Percentiles rank a stretch among this genome's conserved stretches.
These are phyloP conservation scores for Pseudonitzschia pungens DNA, from an alignment of 108 stramenopile species.

Conservation along the genomic window DNA sequence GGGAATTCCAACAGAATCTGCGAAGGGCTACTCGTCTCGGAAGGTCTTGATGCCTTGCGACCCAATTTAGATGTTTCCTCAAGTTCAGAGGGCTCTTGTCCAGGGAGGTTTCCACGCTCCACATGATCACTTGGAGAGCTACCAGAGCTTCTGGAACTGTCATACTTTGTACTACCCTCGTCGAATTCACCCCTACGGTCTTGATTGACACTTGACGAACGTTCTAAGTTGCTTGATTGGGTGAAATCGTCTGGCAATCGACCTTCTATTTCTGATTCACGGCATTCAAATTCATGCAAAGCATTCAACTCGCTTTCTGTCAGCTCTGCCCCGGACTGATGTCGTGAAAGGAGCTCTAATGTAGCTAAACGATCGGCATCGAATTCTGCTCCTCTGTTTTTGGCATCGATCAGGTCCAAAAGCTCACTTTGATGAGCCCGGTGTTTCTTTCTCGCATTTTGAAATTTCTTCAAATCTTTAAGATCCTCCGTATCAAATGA, in stretches of 20 bases:
- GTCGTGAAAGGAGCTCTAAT: slow-evolving; percentile 20
- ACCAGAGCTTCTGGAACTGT: no score
- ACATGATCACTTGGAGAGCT: no score
- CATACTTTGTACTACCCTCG: no score
- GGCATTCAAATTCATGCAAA: slow-evolving; percentile 37
- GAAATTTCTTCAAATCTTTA: slow-evolving; percentile 14
- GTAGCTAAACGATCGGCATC: slow-evolving; percentile 14
- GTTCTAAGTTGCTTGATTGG: neutral
- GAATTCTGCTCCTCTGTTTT: slow-evolving; percentile 23
- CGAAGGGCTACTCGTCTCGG: no score
- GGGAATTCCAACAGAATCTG: no score
- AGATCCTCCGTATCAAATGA: slow-evolving; percentile 1
- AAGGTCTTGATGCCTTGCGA: no score
- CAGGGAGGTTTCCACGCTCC: no score
- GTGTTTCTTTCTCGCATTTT: slow-evolving; percentile 11
- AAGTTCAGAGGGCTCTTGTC: no score
- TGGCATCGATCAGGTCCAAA: slow-evolving; percentile 15
- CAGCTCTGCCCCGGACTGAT: slow-evolving; percentile 13
- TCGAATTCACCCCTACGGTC: no score
- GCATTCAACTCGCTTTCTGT: slow-evolving; percentile 49
- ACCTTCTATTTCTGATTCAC: neutral
- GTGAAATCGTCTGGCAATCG: no score
- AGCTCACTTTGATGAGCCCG: slow-evolving; percentile 25
- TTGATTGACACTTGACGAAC: no score
- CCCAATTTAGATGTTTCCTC: no score